Percentiles rank a stretch among this genome's conserved stretches.
phyloP scores from a whole-genome alignment of 805 yeast species.

The Cyberlindnera lachancei region DNA sequence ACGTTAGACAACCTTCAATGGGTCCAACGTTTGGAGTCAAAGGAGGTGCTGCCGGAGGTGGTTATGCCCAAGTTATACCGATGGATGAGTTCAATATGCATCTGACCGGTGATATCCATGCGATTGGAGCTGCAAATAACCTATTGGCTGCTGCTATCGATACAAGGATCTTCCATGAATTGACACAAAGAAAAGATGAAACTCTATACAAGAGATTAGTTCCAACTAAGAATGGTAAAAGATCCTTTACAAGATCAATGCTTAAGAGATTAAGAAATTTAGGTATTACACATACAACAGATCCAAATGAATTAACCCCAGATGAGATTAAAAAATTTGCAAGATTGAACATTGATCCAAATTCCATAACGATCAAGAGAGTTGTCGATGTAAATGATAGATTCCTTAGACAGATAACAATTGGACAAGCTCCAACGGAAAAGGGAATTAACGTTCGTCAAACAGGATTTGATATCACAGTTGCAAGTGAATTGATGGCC shows the following conservation, averaged over 20 bases:
- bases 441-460: slow-evolving; percentile 62
- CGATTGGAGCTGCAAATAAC: slow-evolving; percentile 76
- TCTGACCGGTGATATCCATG: slow-evolving; percentile 81
- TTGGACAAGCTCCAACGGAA: slow-evolving; percentile 79
- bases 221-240: slow-evolving; percentile 63
- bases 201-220: slow-evolving; percentile 69
- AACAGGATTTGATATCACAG: slow-evolving; percentile 79
- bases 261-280: slow-evolving; percentile 56
- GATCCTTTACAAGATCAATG: slow-evolving; percentile 65
- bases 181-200: slow-evolving; percentile 62
- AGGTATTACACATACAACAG: slow-evolving; percentile 59
- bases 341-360: slow-evolving; percentile 70
- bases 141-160: slow-evolving; percentile 80
- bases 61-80: slow-evolving; percentile 80
- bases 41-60: slow-evolving; percentile 92
- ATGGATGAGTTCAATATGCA: slow-evolving; percentile 88
- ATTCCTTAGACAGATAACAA: slow-evolving; percentile 67
- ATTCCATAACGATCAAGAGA: slow-evolving; percentile 72
- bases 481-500: slow-evolving; percentile 84
- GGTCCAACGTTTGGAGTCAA: slow-evolving; percentile 86
- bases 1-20: slow-evolving; percentile 83
- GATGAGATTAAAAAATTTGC: slow-evolving; percentile 63
- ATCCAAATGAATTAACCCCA: slow-evolving; percentile 64
- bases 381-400: slow-evolving; percentile 83
- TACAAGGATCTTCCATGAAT: slow-evolving; percentile 79